Evolutionary conservation across 2,329 filamentous ascomycete species (phyloP), one percentile per base, ranked within the genome.

Genomic region (Aspergillus eucalypticola): DNA sequence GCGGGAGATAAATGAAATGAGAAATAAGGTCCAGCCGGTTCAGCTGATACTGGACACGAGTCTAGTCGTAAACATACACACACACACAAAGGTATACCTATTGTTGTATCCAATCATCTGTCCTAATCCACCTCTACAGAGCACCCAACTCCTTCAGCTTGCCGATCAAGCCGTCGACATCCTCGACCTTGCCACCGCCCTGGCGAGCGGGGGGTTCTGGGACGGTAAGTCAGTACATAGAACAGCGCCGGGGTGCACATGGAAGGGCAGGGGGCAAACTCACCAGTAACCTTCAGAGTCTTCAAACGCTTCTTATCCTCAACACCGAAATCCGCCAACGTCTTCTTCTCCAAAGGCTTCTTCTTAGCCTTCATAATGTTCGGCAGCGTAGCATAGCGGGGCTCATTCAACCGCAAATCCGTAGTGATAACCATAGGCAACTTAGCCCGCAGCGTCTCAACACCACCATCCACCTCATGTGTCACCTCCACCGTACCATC

Each of bases 281-380:
- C 79, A 92, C 89, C 90, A 52, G 85, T 87, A 66, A 99, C 93
- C 85, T 95, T 95, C 69, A 98, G 72, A 57, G 92, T 90, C 87
- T 95, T 96, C 75, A 99, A 79, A 70, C 93, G 84, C 78, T 84
- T 88, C 76, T 85, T 84, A 55, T 85, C 86, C 69, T 92, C 88
- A 46, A 96, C 79, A 2, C 90, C 91, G 76, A 90, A 90, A 74
- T 99, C 95, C 59, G 82, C 84, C 75, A 97, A 76, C 66, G 85
- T 91, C 84, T 92, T 90, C 89, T 97, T 98, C 72, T 95, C 92
- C 69, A 99, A 74, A 73, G 91, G 91, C 90, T 99, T 99, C 90
- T 98, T 99, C 90, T 99, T 99, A 56, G 95, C 95, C 89, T 98
- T 99, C 95, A 99, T 99, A 67, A 99, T 98, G 76, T 98, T 98